phyloP scores from a whole-genome alignment of 2,329 filamentous ascomycete genomes.

The Colletotrichum liriopes region DNA sequence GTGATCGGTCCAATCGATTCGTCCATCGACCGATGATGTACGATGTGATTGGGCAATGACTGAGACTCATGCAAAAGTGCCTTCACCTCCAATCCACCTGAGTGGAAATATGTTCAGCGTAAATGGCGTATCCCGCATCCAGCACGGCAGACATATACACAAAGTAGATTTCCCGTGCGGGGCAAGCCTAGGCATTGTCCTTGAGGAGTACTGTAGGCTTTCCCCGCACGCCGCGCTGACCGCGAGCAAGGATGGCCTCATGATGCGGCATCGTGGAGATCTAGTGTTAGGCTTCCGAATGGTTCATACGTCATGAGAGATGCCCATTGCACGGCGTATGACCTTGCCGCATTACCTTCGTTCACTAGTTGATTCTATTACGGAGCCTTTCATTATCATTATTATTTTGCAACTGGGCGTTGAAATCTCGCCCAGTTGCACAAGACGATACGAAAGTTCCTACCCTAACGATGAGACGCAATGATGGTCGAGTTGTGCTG shows the following conservation, averaged over 20 bases:
- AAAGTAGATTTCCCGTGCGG: neutral
- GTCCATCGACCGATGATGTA: neutral
- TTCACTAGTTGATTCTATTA: neutral
- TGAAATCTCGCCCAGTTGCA: neutral
- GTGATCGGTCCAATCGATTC: neutral
- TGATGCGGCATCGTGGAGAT: neutral
- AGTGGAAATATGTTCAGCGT: neutral
- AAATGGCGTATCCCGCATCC: neutral
- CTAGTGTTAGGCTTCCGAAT: neutral
- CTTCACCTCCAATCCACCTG: neutral
- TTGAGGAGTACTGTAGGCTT: neutral
- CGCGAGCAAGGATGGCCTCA: slow-evolving; percentile 3
- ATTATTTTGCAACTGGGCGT: neutral
- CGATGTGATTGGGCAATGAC: neutral
- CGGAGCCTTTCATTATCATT: neutral
- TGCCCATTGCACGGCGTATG: neutral
- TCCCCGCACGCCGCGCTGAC: slow-evolving; percentile 36
- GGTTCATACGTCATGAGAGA: neutral
- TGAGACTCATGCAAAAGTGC: neutral
- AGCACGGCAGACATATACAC: neutral
- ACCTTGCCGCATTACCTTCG: no score
- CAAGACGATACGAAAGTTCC: no score
- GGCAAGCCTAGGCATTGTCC: slow-evolving; percentile 5
- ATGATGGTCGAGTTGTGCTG: neutral
- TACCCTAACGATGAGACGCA: neutral